Evolutionary conservation across 192 early-diverging fungal species (phyloP).

Genomic region (Dissophora ornata): DNA sequence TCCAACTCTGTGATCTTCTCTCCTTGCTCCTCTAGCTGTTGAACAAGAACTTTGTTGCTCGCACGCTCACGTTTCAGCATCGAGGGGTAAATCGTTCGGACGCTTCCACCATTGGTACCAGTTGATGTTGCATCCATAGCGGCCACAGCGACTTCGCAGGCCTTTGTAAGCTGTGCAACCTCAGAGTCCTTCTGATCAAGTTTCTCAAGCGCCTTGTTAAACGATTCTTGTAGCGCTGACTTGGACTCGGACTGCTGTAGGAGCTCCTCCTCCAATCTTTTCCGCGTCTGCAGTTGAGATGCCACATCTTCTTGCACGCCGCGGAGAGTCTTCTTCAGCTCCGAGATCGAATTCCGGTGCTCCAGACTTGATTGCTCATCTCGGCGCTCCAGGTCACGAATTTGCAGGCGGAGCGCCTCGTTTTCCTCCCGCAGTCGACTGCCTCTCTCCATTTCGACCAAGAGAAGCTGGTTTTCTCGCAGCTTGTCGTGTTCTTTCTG

Average conservation of each 20-base stretch:
- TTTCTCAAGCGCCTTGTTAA: slow-evolving; percentile 20
- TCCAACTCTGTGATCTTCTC: slow-evolving; percentile 52
- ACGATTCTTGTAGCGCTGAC: slow-evolving; percentile 1
- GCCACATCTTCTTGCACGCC: slow-evolving; percentile 40
- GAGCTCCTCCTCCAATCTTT: slow-evolving; percentile 34
- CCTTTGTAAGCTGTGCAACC: slow-evolving; percentile 37
- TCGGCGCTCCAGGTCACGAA: slow-evolving; percentile 33
- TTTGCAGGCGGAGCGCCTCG: slow-evolving; percentile 33
- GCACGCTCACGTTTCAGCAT: slow-evolving; percentile 50
- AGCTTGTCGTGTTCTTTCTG: slow-evolving; percentile 43
- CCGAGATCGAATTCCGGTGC: slow-evolving; percentile 26
- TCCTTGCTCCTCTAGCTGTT: slow-evolving; percentile 51
- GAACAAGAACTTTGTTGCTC: slow-evolving; percentile 48
- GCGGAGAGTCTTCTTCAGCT: slow-evolving; percentile 39
- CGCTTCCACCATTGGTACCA: slow-evolving; percentile 26
- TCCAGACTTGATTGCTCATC: slow-evolving; percentile 25
- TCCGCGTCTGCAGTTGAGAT: slow-evolving; percentile 37
- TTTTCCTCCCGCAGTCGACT: slow-evolving; percentile 46
- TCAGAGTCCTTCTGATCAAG: slow-evolving; percentile 33
- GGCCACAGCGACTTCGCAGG: slow-evolving; percentile 34
- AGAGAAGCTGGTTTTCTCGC: slow-evolving; percentile 41
- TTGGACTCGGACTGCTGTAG: slow-evolving; percentile 13
- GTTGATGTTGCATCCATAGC: slow-evolving; percentile 36
- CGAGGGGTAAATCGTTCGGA: slow-evolving; percentile 46
- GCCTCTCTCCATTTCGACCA: slow-evolving; percentile 48